Evolutionary conservation across 2,329 filamentous ascomycete species (phyloP).

Genomic region (Fusarium albosuccineum): DNA sequence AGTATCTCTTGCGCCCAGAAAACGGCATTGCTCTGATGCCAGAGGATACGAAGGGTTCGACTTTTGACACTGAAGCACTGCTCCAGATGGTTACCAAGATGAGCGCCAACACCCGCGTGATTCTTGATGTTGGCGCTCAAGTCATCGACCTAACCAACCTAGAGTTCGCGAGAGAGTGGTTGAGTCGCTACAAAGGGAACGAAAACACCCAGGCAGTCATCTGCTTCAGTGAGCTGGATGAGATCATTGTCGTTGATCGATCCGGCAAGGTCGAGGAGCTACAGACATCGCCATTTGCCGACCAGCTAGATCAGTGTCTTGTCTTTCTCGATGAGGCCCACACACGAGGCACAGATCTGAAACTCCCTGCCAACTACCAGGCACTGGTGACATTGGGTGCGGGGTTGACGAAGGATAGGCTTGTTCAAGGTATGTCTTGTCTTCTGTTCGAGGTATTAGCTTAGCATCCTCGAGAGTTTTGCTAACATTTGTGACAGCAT

Average conservation of each 20-base stretch:
- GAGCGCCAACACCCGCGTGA: slow-evolving; percentile 62
- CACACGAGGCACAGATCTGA: slow-evolving; percentile 77
- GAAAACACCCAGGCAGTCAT: slow-evolving; percentile 55
- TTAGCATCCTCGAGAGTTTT: not conserved
- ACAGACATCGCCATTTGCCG: slow-evolving; percentile 68
- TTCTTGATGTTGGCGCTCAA: slow-evolving; percentile 79
- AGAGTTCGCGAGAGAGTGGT: slow-evolving; percentile 66
- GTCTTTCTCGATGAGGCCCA: slow-evolving; percentile 79
- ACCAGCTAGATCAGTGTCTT: slow-evolving; percentile 69
- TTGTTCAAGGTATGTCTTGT: slow-evolving; percentile 71
- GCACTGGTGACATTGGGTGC: slow-evolving; percentile 78
- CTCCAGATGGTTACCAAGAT: slow-evolving; percentile 57
- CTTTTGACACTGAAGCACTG: slow-evolving; percentile 53
- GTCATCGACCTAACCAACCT: slow-evolving; percentile 74
- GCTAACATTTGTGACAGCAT: slow-evolving; percentile 58
- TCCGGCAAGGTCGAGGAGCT: slow-evolving; percentile 62
- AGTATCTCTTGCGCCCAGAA: slow-evolving; percentile 66
- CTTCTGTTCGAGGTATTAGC: too few species aligned
- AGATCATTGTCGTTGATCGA: slow-evolving; percentile 66
- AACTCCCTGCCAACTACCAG: slow-evolving; percentile 67
- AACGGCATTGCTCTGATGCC: slow-evolving; percentile 54
- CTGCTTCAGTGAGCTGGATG: slow-evolving; percentile 69
- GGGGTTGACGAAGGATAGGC: slow-evolving; percentile 73
- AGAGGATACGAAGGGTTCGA: not conserved
- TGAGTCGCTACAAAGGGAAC: slow-evolving; percentile 47